These are phyloP conservation scores for Allomyces macrogynus DNA, from an alignment of 192 early-diverging fungal genomes.

Conservation along the genomic window DNA sequence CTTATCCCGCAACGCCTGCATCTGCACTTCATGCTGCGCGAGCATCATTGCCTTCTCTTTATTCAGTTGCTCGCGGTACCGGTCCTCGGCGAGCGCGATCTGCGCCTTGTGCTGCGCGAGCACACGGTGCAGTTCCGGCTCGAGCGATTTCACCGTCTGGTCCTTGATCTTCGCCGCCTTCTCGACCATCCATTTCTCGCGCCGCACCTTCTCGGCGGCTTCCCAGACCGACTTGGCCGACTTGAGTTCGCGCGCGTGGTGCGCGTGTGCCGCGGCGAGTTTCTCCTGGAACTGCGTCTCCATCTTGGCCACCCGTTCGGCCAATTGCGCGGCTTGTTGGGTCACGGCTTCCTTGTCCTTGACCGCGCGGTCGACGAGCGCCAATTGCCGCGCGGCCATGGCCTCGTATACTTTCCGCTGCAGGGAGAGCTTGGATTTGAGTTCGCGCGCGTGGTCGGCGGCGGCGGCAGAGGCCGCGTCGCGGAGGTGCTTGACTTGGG, in stretches of 20 bases:
- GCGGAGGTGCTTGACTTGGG: background rate
- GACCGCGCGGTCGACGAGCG: constrained; percentile 34
- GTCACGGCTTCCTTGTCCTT: constrained; percentile 34
- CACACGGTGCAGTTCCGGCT: constrained; percentile 38
- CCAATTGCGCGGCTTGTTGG: constrained; percentile 22
- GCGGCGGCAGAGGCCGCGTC: background rate
- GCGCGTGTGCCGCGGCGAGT: constrained; percentile 19
- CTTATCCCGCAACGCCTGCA: constrained; percentile 26
- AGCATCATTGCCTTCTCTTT: constrained; percentile 20
- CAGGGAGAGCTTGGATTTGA: constrained; percentile 31
- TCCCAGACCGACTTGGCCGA: constrained; percentile 32
- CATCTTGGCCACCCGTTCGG: constrained; percentile 25
- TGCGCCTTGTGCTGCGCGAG: constrained; percentile 37
- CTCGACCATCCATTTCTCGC: constrained; percentile 42
- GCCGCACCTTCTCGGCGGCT: constrained; percentile 31
- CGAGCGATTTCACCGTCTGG: constrained; percentile 33
- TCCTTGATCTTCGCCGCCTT: constrained; percentile 38
- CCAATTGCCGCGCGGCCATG: constrained; percentile 29
- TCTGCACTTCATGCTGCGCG: constrained; percentile 26
- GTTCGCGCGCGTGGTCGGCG: constrained; percentile 7
- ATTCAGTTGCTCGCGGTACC: constrained; percentile 17
- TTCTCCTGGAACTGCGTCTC: constrained; percentile 27
- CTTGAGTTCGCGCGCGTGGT: constrained; percentile 21
- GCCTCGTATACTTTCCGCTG: constrained; percentile 40
- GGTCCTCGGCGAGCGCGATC: constrained; percentile 29